Evolutionary conservation across 495 filamentous ascomycete species (phyloP).

Genomic region (Penicillium turbatum): DNA sequence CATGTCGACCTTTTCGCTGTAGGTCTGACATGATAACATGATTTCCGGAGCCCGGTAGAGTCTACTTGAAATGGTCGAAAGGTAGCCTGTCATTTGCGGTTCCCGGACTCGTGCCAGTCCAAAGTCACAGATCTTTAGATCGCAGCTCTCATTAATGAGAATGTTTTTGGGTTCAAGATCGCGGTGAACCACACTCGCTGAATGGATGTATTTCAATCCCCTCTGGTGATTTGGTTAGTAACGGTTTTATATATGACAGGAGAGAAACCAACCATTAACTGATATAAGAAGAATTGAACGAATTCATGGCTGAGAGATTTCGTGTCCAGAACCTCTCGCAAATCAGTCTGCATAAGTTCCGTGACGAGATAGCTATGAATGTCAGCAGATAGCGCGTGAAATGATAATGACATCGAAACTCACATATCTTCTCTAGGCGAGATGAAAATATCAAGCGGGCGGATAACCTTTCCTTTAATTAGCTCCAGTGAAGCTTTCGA

Average conservation of each 20-base stretch:
- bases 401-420: not conserved
- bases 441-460: conserved; percentile 88
- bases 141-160: conserved; percentile 90
- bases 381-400: not conserved
- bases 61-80: conserved; percentile 71
- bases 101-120: conserved; percentile 86
- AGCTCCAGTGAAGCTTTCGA: not conserved
- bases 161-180: conserved; percentile 92
- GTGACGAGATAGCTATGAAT: conserved; percentile 77
- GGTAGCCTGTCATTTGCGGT: conserved; percentile 87
- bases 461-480: conserved; percentile 61
- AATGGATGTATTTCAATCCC: conserved; percentile 90
- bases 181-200: conserved; percentile 83
- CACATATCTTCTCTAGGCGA: conserved; percentile 87
- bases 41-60: conserved; percentile 92
- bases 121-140: conserved; percentile 94
- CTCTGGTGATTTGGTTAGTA: conserved; percentile 50
- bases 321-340: conserved; percentile 80
- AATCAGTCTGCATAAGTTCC: conserved; percentile 83
- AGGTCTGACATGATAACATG: conserved; percentile 97
- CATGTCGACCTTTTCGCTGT: conserved; percentile 91
- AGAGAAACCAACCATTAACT: conserved; percentile 63
- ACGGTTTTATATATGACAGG: conserved; percentile 8
- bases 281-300: conserved; percentile 93
- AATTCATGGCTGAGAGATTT: conserved; percentile 88